These are phyloP conservation scores for Helotiales sp. DNA, from an alignment of 2,329 filamentous ascomycete species.

Conservation along the genomic window DNA sequence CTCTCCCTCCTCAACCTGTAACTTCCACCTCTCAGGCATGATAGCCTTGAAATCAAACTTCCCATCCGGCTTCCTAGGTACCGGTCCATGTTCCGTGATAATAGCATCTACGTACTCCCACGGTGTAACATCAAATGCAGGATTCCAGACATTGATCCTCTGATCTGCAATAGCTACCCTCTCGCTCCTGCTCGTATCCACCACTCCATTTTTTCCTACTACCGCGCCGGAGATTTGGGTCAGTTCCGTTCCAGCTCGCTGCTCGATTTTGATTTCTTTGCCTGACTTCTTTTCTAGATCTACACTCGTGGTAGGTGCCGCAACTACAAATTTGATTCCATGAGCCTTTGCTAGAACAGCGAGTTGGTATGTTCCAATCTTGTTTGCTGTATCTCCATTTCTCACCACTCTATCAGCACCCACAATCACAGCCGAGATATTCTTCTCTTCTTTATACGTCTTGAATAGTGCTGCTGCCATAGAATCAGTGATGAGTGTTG, in stretches of 20 bases:
- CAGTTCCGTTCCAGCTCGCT: conserved; percentile 78
- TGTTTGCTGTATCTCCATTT: conserved; percentile 98
- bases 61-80: conserved; percentile 73
- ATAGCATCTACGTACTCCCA: conserved; percentile 87
- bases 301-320: conserved; percentile 91
- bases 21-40: conserved; percentile 55
- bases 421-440: conserved; percentile 85
- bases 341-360: conserved; percentile 89
- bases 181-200: conserved; percentile 64
- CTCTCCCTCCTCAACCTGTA: conserved; percentile 4
- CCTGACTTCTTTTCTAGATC: conserved; percentile 80
- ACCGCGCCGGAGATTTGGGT: conserved; percentile 81
- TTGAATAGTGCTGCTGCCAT: conserved; percentile 89
- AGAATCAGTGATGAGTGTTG: conserved; percentile 90
- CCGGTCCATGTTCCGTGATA: conserved; percentile 87
- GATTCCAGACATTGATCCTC: conserved; percentile 90
- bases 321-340: conserved; percentile 90
- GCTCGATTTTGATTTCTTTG: conserved; percentile 83
- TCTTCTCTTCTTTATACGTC: conserved; percentile 58
- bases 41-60: conserved; percentile 64
- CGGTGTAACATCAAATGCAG: conserved; percentile 94
- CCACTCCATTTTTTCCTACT: conserved; percentile 59
- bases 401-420: conserved; percentile 93
- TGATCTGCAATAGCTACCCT: conserved; percentile 77
- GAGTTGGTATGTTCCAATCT: conserved; percentile 92